Conservation (phyloP, 345 rosid genomes). For the Camelina laxa region DNA sequence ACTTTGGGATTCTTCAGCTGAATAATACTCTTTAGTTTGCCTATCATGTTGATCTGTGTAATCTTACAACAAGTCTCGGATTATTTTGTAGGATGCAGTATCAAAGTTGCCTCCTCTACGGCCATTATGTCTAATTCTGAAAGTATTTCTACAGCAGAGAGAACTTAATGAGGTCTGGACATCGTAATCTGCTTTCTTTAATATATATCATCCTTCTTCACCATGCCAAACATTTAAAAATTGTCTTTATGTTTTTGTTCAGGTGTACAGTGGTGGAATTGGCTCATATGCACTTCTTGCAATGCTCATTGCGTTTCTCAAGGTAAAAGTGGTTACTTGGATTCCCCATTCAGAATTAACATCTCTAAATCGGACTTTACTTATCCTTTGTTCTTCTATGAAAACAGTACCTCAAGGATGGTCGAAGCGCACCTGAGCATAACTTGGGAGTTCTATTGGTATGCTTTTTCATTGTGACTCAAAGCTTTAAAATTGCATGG, state of each 20-base stretch:
- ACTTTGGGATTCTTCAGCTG: not conserved
- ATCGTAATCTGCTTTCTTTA: not conserved
- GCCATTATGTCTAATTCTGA: slow-evolving; percentile 82
- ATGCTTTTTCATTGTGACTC: slow-evolving; percentile 33
- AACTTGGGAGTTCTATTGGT: slow-evolving; percentile 94
- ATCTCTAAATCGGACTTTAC: not conserved
- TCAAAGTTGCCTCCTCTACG: slow-evolving; percentile 75
- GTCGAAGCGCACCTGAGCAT: slow-evolving; percentile 60
- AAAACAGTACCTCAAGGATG: slow-evolving; percentile 60
- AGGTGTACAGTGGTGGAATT: slow-evolving; percentile 95
- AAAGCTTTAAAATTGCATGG: slow-evolving; percentile 3
- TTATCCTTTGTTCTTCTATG: slow-evolving; percentile 25
- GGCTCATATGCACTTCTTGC: slow-evolving; percentile 92
- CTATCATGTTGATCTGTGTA: not conserved
- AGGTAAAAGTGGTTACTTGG: slow-evolving; percentile 50
- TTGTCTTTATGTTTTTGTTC: slow-evolving; percentile 31
- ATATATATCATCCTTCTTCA: slow-evolving; percentile 1
- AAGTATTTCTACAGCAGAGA: slow-evolving; percentile 95
- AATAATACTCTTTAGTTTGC: not conserved
- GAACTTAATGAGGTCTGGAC: slow-evolving; percentile 83
- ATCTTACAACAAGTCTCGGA: not conserved
- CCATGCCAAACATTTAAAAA: slow-evolving; percentile 28
- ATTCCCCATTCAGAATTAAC: not conserved
- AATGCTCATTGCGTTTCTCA: slow-evolving; percentile 84
- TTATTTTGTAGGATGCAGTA: slow-evolving; percentile 62